Evolutionary conservation across 805 yeast species (phyloP), one percentile per base, ranked within the genome.

Genomic region (Kodamaea kaohsiungensis): DNA sequence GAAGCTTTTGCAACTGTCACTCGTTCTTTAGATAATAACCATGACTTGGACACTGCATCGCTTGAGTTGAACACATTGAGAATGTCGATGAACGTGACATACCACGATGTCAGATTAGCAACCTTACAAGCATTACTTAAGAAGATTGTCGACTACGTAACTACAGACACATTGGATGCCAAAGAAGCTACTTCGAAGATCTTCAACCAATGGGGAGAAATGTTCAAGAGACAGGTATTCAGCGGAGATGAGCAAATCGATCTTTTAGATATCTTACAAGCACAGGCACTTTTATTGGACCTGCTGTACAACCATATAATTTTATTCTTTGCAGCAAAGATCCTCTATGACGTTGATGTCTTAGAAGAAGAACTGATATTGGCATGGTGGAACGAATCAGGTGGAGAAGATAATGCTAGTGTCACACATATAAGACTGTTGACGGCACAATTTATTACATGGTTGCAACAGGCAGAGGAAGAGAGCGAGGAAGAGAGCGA

Each of bases 1-100:
- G 99, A 95, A 76, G 99, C 97, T n/a, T 77, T 88, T 55, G 97
- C 96, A 9, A 91, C 98, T 0, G 89, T 95, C 33, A 90, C 87
- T 61, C 82, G 99, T 66, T 96, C 99, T 1, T 81, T 95, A 70
- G 93, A 89, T 61, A 87, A 92, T 65, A 89, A 91, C 68, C 99
- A 95, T 70, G 96, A 89, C 64, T 78, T 91, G 56, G 98, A 93
- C 67, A 92, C 97, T 12, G 98, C 99, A 0, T 73, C 91, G 59
- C 75, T 95, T 56, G 99, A 95, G 73, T 81, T 95, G 63, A 93
- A 93, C 68, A 95, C 99, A 0, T 79, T 95, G 65, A 82, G 98
- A 73, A 93, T 95, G 99, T 90, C 97, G 64, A 88, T 92, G 95
- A 91, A 95, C 68, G 99, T 91, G 15, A 82, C 95, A 0, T 93